Conservation (phyloP, 1,284 basidiomycete species). For the Trametes polyzona region DNA sequence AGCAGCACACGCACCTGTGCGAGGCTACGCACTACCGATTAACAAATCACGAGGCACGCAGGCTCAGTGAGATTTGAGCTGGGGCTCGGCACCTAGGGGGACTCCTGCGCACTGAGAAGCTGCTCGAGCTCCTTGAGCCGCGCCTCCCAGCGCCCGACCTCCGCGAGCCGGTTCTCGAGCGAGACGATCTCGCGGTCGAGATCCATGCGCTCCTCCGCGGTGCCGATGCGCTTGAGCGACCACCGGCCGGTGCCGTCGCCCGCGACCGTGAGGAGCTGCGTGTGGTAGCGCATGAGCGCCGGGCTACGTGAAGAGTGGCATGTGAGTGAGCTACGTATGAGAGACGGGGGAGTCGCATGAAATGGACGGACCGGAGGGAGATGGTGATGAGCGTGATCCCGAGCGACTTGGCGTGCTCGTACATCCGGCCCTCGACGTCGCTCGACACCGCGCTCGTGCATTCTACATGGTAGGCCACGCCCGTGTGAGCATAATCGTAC, state of each 20-base stretch:
- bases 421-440: conserved; percentile 96
- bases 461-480: conserved; percentile 57
- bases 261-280: conserved; percentile 75
- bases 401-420: conserved; percentile 90
- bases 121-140: conserved; percentile 61
- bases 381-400: conserved; percentile 95
- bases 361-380: conserved; percentile 65
- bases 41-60: no score
- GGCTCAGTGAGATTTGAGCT: not conserved
- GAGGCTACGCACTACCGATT: no score
- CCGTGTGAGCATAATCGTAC: not conserved
- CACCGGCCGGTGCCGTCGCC: conserved; percentile 69
- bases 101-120: conserved; percentile 43
- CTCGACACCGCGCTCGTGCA: conserved; percentile 97
- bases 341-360: not conserved
- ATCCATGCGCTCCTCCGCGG: conserved; percentile 73
- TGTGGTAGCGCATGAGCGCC: conserved; percentile 84
- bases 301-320: conserved; percentile 49
- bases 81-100: no score
- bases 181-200: conserved; percentile 71
- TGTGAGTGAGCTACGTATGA: no score
- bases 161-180: conserved; percentile 67
- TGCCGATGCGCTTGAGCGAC: conserved; percentile 73
- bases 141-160: conserved; percentile 70
- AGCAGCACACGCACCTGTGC: no score